Evolutionary conservation across 345 rosid species (phyloP), one percentile per base, ranked within the genome.

Genomic region (Cardiospermum halicacabum): DNA sequence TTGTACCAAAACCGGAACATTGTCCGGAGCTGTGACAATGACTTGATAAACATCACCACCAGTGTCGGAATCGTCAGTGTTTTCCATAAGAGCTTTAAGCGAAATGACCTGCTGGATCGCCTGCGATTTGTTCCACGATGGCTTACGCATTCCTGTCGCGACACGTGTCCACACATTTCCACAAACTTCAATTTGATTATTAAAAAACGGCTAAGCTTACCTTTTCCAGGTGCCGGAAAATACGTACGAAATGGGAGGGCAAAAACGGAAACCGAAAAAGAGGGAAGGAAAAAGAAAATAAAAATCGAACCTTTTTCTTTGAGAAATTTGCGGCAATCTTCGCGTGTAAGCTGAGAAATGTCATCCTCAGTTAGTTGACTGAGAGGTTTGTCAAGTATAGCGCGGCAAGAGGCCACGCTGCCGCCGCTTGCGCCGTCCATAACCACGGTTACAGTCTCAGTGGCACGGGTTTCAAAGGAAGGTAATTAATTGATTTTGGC

Each of bases 51-150:
- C 79, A 75, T 85, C 77, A 27, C 82, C 36, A n/a, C n/a, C 85
- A 71, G 86, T 84, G 65, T 85, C 89, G 77, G 96, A 78, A 59
- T 83, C 91, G 9, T 79, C 88, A 24, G 72, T 76, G 22, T 86
- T 77, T 32, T 86, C 97, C 15, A 78, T 86, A 24, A 91, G 75
- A 62, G 92, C 91, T 76, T 91, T 91, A 32, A 91, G 91, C 7
- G 89, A 88, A n/a, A 91, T 65, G 30, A 91, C 97, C 75, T 91
- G 97, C 81, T 91, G 96, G 86, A 91, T 86, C 82, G 97, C 97
- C 77, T 91, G 97, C 57, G 97, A 91, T 75, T 91, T 89, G 86
- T 91, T 91, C 97, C 97, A 91, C 4, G 97, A 91, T 21, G 97
- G 97, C 48, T 90, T 78, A 13, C 97, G 86, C 97, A 91, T 91